A percentile compares a stretch with the other conserved stretches of the same genome.
These are phyloP conservation scores for Aspergillus pseudoviridinutans DNA, from an alignment of 2,329 filamentous ascomycete species.

Conservation along the genomic window DNA sequence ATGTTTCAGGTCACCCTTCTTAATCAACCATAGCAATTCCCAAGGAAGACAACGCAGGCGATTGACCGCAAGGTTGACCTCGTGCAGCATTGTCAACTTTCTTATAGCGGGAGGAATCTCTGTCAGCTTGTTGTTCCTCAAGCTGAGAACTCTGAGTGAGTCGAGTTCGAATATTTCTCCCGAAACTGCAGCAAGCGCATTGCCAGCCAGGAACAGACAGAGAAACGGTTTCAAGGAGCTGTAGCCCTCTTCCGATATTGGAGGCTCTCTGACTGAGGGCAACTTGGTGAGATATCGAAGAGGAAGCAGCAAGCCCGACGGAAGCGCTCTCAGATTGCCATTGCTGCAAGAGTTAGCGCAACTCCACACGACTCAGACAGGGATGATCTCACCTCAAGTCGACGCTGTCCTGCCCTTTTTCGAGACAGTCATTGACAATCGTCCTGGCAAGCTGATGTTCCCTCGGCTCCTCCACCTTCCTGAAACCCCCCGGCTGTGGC, in stretches of 20 bases:
- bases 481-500: slow-evolving; percentile 17
- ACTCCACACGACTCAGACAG: neutral
- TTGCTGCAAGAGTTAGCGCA: slow-evolving; percentile 21
- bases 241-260: slow-evolving; percentile 36
- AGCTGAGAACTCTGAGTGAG: slow-evolving; percentile 41
- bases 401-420: slow-evolving; percentile 42
- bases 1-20: slow-evolving; percentile 35
- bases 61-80: slow-evolving; percentile 45
- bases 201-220: slow-evolving; percentile 42
- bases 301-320: slow-evolving; percentile 31
- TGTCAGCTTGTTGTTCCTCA: slow-evolving; percentile 44
- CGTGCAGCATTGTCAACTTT: slow-evolving; percentile 39
- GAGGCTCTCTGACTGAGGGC: slow-evolving; percentile 29
- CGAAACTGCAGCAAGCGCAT: slow-evolving; percentile 34
- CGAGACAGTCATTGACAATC: slow-evolving; percentile 40
- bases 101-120: slow-evolving; percentile 40
- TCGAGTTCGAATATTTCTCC: slow-evolving; percentile 41
- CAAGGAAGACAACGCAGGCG: slow-evolving; percentile 41
- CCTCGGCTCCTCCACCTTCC: slow-evolving; percentile 26
- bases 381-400: slow-evolving; percentile 41
- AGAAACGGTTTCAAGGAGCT: slow-evolving; percentile 40
- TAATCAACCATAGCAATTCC: slow-evolving; percentile 42
- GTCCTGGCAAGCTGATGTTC: slow-evolving; percentile 35
- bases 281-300: slow-evolving; percentile 40
- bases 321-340: slow-evolving; percentile 28